Conservation (phyloP, 1,284 basidiomycete genomes). For the Microbotryum scabiosae region DNA sequence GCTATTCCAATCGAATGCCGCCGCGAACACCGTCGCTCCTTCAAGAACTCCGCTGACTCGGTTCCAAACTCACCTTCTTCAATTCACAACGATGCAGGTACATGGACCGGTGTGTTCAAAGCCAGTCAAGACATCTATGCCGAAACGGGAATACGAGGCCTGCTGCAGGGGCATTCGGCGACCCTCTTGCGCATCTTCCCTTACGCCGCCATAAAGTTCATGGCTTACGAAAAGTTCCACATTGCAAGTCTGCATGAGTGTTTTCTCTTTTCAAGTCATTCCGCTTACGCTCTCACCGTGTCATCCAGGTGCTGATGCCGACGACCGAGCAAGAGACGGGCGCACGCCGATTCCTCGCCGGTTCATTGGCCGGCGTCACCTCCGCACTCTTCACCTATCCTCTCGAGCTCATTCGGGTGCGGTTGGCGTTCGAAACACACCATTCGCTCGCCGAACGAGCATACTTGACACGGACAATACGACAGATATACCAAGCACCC, state of each 20-base stretch:
- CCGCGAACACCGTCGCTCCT: neutral
- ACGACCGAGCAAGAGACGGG: conserved; percentile 70
- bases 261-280: neutral
- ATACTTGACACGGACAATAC: conserved; percentile 55
- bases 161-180: conserved; percentile 92
- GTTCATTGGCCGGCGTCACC: conserved; percentile 75
- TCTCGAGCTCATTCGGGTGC: conserved; percentile 86
- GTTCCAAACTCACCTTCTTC: neutral
- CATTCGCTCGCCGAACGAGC: conserved; percentile 44
- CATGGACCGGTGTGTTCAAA: conserved; percentile 73
- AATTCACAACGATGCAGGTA: conserved; percentile 46
- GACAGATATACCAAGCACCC: conserved; percentile 51
- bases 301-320: conserved; percentile 61
- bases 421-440: conserved; percentile 63
- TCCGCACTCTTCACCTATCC: conserved; percentile 92
- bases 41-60: neutral
- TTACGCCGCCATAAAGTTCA: conserved; percentile 95
- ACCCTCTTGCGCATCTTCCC: conserved; percentile 73
- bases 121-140: conserved; percentile 67
- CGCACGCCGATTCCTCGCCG: conserved; percentile 72
- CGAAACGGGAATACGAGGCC: conserved; percentile 61
- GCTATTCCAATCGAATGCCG: neutral
- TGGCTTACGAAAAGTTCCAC: conserved; percentile 88
- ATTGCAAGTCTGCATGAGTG: conserved; percentile 45
- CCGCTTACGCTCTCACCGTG: neutral